Evolutionary conservation across 23 red algal species (phyloP).

Genomic region (Gracilaria gracilis): DNA sequence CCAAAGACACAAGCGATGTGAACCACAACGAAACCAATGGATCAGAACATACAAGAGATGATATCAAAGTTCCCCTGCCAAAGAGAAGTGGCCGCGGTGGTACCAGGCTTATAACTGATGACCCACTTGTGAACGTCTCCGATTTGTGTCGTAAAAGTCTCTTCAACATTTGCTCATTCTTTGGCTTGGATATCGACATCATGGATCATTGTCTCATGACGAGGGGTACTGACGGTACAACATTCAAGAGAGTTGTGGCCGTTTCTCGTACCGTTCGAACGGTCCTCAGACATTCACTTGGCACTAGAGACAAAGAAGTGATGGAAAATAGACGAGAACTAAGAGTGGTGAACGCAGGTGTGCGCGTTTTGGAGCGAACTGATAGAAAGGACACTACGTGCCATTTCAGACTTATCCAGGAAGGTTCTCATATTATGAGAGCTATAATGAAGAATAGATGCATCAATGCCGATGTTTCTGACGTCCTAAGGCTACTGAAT

Average conservation of each 20-base stretch:
- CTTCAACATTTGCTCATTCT: slow-evolving; percentile 66
- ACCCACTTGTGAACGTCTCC: slow-evolving; percentile 70
- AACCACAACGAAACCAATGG: not conserved
- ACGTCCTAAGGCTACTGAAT: slow-evolving; percentile 22
- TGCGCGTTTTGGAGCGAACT: slow-evolving; percentile 70
- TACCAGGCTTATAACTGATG: slow-evolving; percentile 75
- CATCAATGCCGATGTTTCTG: not conserved
- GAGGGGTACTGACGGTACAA: slow-evolving; percentile 55
- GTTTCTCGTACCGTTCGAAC: slow-evolving; percentile 58
- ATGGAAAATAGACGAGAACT: slow-evolving; percentile 22
- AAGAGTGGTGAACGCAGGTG: slow-evolving; percentile 76
- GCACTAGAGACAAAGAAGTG: slow-evolving; percentile 35
- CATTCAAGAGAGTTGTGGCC: slow-evolving; percentile 60
- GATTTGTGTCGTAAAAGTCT: slow-evolving; percentile 51
- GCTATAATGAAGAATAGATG: slow-evolving; percentile 40
- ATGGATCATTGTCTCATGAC: slow-evolving; percentile 71
- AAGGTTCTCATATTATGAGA: slow-evolving; percentile 57
- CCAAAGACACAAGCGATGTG: not conserved
- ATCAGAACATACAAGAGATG: not conserved
- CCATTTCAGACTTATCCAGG: slow-evolving; percentile 58
- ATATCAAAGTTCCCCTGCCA: not conserved
- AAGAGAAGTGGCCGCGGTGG: slow-evolving; percentile 11
- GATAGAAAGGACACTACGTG: slow-evolving; percentile 50
- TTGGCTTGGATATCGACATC: slow-evolving; percentile 66
- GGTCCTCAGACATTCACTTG: slow-evolving; percentile 61